Base-by-base conservation (phyloP, 2,329 filamentous ascomycete genomes). In the Myriosclerotinia scirpicola region DNA sequence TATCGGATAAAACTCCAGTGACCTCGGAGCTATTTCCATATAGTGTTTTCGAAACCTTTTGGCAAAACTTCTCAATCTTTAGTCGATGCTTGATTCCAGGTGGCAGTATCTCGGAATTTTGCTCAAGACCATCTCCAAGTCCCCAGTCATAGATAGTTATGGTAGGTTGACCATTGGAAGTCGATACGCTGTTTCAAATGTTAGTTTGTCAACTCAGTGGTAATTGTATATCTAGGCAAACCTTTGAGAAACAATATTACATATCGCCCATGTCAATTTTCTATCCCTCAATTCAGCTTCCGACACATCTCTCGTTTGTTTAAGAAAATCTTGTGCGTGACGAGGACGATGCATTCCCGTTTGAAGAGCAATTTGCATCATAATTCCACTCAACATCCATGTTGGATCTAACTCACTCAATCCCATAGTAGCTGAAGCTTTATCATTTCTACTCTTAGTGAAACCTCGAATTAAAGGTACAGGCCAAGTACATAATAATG, bases 161-260 rank as follows among this genome's bases (percentile, higher is more conserved):
- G 20, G 87, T 84, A 22, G 87, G 87, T 73, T 89, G 86, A 14
- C 87, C 87, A 73, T 88, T 86, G n/a, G 86, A 85, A n/a, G 86
- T 89, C 20, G 85, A 85, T 67, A 89, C 85, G 62, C 84, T 86
- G 11, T 9, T 38, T 22, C 0, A 9, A 38, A 42, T 14, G 11
- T 65, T 26, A 60, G 34, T 53, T 34, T 1, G 20, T 26, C 36
- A 42, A 15, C 12, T 9, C 5, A 1, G 5, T 22, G 22, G 17
- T 30, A 3, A n/a, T 15, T 15, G 30, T 9, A 11, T 20, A 7
- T 42, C 5, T 17, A 60, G 14, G 0, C 26, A 52, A 53, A 85
- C 84, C 85, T 85, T 72, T 90, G 87, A 22, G 87, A 86, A 60
- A 89, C 86, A 69, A 88, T 84, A 73, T 90, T 90, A 77, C 87